phyloP scores from a whole-genome alignment of 495 filamentous ascomycete species.

The Pseudoneurospora amorphoporcata region DNA sequence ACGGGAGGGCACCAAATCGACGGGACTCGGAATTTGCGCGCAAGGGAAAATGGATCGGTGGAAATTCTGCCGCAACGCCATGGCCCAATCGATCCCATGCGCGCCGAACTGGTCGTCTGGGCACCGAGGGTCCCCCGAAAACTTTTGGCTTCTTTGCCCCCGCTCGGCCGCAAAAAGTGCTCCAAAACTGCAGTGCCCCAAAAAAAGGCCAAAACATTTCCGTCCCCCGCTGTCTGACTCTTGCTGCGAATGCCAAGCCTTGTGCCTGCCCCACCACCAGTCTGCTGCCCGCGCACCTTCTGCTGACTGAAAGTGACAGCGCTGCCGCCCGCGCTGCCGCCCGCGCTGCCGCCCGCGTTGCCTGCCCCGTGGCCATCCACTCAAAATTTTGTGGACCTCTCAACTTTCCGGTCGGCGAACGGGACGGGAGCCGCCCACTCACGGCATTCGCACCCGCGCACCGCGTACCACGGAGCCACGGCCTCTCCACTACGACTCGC shows the following conservation, averaged over 20 bases:
- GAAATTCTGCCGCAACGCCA: constrained; percentile 3
- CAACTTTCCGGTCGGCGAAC: neutral
- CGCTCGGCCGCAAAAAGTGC: neutral
- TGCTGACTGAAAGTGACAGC: neutral
- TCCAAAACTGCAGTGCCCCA: neutral
- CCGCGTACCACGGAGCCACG: neutral
- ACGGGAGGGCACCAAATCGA: neutral
- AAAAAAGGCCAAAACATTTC: neutral
- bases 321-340: neutral
- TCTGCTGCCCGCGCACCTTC: neutral
- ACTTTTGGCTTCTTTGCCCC: neutral
- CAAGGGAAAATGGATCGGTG: neutral
- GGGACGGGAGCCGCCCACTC: neutral
- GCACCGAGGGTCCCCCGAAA: neutral
- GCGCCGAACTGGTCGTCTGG: neutral
- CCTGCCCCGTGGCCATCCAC: neutral
- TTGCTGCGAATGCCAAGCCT: neutral
- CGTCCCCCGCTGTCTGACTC: neutral
- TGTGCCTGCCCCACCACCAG: neutral
- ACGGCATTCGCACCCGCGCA: neutral
- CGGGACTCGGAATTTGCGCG: constrained; percentile 3
- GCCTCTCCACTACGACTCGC: neutral
- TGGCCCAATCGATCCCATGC: neutral
- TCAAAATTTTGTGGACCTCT: neutral
- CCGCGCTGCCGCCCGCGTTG: neutral